Evolutionary conservation across 352 stramenopile species (phyloP).

Genomic region (Globisporangium viniferum): DNA sequence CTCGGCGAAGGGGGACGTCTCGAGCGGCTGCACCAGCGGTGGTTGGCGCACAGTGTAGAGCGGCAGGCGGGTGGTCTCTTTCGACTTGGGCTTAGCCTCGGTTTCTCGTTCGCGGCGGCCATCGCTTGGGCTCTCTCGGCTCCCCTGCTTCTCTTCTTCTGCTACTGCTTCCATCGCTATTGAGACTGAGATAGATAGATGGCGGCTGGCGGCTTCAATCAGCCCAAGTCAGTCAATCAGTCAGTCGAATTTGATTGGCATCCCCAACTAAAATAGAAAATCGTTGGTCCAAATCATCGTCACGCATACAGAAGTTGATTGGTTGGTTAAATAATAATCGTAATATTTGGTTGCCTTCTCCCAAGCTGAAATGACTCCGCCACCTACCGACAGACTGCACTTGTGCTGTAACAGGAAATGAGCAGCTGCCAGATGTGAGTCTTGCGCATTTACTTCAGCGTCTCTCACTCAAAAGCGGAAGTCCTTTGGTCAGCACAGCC

Average conservation of each 20-base stretch:
- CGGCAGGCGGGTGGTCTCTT: constrained; percentile 19
- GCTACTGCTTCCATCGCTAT: neutral
- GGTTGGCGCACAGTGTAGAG: constrained; percentile 45
- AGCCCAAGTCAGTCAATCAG: too few species aligned
- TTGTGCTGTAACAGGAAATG: too few species aligned
- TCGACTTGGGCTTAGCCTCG: neutral
- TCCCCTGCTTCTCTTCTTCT: neutral
- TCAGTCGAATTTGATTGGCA: neutral
- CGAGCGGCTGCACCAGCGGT: constrained; percentile 50
- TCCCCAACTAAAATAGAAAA: neutral
- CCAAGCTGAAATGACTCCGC: neutral
- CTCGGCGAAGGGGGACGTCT: constrained; percentile 36
- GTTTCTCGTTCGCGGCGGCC: neutral
- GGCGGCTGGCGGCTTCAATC: neutral
- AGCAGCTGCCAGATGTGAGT: too few species aligned
- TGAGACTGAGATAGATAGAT: neutral
- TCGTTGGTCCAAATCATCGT: neutral
- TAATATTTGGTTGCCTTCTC: neutral
- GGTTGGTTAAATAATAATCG: neutral
- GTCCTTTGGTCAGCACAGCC: constrained; percentile 1
- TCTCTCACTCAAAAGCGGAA: neutral
- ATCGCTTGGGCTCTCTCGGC: neutral
- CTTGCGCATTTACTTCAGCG: too few species aligned
- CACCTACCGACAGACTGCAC: neutral
- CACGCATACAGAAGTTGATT: neutral